Percentiles rank a stretch among this genome's conserved stretches.
Conservation (phyloP, 2,329 filamentous ascomycete genomes). For the Mycocentrospora acerina region DNA sequence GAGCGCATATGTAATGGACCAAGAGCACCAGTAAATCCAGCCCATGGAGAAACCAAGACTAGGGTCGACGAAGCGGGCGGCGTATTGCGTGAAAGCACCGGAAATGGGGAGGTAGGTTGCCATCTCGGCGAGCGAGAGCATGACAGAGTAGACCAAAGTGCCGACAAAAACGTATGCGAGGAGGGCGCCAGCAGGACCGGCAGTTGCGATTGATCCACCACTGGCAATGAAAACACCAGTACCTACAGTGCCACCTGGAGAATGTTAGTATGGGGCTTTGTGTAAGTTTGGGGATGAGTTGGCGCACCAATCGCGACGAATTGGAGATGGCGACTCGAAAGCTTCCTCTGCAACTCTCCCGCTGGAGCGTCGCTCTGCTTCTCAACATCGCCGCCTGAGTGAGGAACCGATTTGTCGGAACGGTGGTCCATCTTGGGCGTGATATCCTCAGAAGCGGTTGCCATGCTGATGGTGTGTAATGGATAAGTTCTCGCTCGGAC, state of each 20-base stretch:
- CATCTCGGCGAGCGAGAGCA: slow-evolving; percentile 67
- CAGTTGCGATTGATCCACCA: slow-evolving; percentile 49
- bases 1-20: slow-evolving; percentile 71
- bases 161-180: slow-evolving; percentile 58
- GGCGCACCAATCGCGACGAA: slow-evolving; percentile 43
- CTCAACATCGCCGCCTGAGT: slow-evolving; percentile 37
- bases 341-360: slow-evolving; percentile 37
- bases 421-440: slow-evolving; percentile 29
- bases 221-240: slow-evolving; percentile 58
- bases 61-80: slow-evolving; percentile 71
- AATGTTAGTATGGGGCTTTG: slow-evolving; percentile 5
- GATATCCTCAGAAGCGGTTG: slow-evolving; percentile 24
- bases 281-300: background rate
- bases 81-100: slow-evolving; percentile 76
- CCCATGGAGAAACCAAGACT: slow-evolving; percentile 76
- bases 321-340: slow-evolving; percentile 41
- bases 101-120: slow-evolving; percentile 75
- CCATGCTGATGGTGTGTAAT: slow-evolving; percentile 20
- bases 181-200: slow-evolving; percentile 52
- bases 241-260: slow-evolving; percentile 47
- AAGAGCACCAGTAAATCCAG: slow-evolving; percentile 83
- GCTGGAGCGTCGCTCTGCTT: slow-evolving; percentile 32
- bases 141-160: slow-evolving; percentile 72
- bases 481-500: slow-evolving; percentile 8
- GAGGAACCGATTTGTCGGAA: slow-evolving; percentile 34